Evolutionary conservation across 2,329 filamentous ascomycete genomes (phyloP).

Genomic region (Gremmenia infestans): DNA sequence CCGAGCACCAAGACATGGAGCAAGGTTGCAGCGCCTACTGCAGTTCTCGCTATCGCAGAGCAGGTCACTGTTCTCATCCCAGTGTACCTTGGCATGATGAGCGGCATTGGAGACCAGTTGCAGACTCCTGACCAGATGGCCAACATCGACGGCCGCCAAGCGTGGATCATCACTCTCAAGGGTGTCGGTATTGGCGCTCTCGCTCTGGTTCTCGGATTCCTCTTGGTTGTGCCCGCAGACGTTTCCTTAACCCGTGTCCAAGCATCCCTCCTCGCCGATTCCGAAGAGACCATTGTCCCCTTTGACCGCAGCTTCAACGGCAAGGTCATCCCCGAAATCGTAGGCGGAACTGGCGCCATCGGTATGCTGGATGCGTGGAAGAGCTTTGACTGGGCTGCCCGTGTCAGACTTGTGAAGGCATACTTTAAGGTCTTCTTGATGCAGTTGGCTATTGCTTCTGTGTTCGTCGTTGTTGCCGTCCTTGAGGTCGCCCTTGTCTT

Average conservation of each 20-base stretch:
- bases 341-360: constrained; percentile 68
- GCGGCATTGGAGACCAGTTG: constrained; percentile 33
- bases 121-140: constrained; percentile 15
- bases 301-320: constrained; percentile 86
- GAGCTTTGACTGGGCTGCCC: constrained; percentile 68
- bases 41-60: constrained; percentile 55
- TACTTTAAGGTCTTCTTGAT: constrained; percentile 67
- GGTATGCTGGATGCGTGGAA: constrained; percentile 73
- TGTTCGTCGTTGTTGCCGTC: constrained; percentile 46
- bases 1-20: constrained; percentile 60
- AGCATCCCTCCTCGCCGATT: constrained; percentile 77
- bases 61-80: constrained; percentile 47
- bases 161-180: constrained; percentile 40
- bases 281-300: constrained; percentile 77
- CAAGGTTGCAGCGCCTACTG: constrained; percentile 64
- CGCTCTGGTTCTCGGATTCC: constrained; percentile 47
- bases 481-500: constrained; percentile 48
- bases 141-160: constrained; percentile 32
- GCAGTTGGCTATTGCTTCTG: constrained; percentile 40
- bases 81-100: constrained; percentile 36
- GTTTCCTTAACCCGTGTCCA: constrained; percentile 79
- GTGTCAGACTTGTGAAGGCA: constrained; percentile 68
- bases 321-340: constrained; percentile 66
- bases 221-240: constrained; percentile 69
- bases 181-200: constrained; percentile 40